These are phyloP conservation scores for Tylopilus sp. DNA, from an alignment of 1,284 basidiomycete genomes.

Conservation along the genomic window DNA sequence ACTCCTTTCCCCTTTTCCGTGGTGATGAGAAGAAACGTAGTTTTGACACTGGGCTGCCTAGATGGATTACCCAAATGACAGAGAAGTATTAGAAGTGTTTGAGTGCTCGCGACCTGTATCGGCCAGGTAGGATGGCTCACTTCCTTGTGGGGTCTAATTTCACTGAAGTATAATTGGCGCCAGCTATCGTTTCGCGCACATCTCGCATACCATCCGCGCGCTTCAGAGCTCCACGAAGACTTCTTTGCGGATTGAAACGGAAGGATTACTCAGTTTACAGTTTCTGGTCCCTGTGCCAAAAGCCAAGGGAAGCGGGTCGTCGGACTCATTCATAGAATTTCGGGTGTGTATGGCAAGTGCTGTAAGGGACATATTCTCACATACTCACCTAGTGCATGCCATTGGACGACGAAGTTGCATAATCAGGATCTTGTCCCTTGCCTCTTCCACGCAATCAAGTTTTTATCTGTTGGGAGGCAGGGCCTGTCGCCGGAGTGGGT, in stretches of 20 bases:
- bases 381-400: conserved; percentile 26
- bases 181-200: conserved; percentile 77
- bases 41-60: conserved; percentile 31
- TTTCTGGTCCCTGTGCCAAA: conserved; percentile 74
- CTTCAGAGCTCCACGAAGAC: conserved; percentile 79
- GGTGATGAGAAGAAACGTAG: neutral
- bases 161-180: conserved; percentile 1
- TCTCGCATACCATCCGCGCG: conserved; percentile 65
- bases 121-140: conserved; percentile 54
- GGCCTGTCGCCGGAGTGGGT: conserved; percentile 24
- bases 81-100: conserved; percentile 83
- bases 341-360: conserved; percentile 49
- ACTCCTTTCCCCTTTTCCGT: neutral
- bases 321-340: conserved; percentile 77
- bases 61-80: conserved; percentile 92
- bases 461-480: conserved; percentile 35
- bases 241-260: conserved; percentile 75
- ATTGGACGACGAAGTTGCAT: conserved; percentile 30
- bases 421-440: conserved; percentile 4
- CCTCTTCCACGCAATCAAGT: conserved; percentile 27
- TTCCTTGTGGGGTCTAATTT: neutral
- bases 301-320: conserved; percentile 40
- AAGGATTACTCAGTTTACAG: conserved; percentile 79
- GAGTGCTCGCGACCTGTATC: conserved; percentile 66
- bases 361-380: conserved; percentile 12